Evolutionary conservation across 805 yeast genomes (phyloP).

Genomic region (Kodamaea lidongshanica): DNA sequence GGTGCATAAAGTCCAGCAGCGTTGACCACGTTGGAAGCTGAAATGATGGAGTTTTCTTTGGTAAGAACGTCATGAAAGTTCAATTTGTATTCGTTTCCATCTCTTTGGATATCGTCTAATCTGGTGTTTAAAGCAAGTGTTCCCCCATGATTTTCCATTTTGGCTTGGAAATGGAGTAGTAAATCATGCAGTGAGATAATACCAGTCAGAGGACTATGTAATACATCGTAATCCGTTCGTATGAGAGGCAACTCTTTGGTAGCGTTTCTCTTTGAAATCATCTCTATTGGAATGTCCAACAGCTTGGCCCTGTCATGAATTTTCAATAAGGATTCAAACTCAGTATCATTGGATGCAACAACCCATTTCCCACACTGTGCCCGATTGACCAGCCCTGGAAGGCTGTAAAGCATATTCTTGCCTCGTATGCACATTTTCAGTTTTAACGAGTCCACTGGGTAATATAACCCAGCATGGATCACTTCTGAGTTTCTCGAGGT

Average conservation of each 20-base stretch:
- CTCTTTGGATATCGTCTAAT: slow-evolving; percentile 34
- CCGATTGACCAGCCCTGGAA: slow-evolving; percentile 46
- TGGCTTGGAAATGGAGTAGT: slow-evolving; percentile 51
- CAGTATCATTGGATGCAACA: slow-evolving; percentile 70
- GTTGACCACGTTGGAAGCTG: slow-evolving; percentile 58
- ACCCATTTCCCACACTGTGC: slow-evolving; percentile 76
- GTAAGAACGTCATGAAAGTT: slow-evolving; percentile 23
- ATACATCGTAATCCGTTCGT: slow-evolving; percentile 51
- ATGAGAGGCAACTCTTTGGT: slow-evolving; percentile 58
- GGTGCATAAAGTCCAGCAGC: slow-evolving; percentile 79
- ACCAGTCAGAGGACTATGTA: slow-evolving; percentile 79
- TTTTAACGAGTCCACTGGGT: slow-evolving; percentile 63
- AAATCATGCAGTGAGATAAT: slow-evolving; percentile 77
- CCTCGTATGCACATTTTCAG: slow-evolving; percentile 71
- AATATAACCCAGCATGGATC: slow-evolving; percentile 85
- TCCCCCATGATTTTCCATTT: slow-evolving; percentile 53
- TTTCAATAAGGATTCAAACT: slow-evolving; percentile 51
- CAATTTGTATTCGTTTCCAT: slow-evolving; percentile 17
- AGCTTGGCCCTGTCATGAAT: slow-evolving; percentile 45
- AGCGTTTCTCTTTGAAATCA: slow-evolving; percentile 44
- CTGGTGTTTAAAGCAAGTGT: slow-evolving; percentile 59
- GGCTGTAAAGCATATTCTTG: slow-evolving; percentile 55
- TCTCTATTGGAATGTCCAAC: slow-evolving; percentile 53
- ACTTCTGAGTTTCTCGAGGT: slow-evolving; percentile 91
- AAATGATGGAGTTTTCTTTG: slow-evolving; percentile 33